A percentile compares a stretch with the other conserved stretches of the same genome.
phyloP scores from a whole-genome alignment of 2,329 filamentous ascomycete species.

The Monilinia fructicola region DNA sequence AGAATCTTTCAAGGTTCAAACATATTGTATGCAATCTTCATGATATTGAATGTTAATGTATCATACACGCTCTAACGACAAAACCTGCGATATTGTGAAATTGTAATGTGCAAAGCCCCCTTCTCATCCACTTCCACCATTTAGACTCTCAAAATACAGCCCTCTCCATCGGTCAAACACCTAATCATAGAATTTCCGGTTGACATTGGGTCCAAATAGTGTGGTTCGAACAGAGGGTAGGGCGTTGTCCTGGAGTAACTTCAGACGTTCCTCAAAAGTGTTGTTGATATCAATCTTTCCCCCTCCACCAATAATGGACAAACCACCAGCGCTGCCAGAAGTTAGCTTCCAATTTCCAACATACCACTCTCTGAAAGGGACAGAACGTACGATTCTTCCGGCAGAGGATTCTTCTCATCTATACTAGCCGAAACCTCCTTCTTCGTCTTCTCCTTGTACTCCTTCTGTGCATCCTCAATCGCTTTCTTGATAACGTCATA shows the following conservation, averaged over 20 bases:
- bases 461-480: slow-evolving; percentile 70
- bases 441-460: slow-evolving; percentile 78
- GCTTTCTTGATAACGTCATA: slow-evolving; percentile 74
- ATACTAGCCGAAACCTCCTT: slow-evolving; percentile 69
- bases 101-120: slow-evolving; percentile 23
- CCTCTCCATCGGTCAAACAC: slow-evolving; percentile 10
- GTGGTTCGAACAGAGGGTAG: slow-evolving; percentile 81
- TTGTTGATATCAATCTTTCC: slow-evolving; percentile 99
- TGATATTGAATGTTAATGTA: slow-evolving; percentile 30
- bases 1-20: slow-evolving; percentile 1
- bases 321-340: slow-evolving; percentile 71
- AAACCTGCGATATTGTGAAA: slow-evolving; percentile 29
- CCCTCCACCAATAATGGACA: slow-evolving; percentile 73
- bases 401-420: slow-evolving; percentile 75
- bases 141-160: slow-evolving; percentile 15
- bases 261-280: slow-evolving; percentile 89
- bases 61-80: slow-evolving; percentile 40
- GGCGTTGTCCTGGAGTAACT: slow-evolving; percentile 78
- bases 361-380: background rate
- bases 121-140: slow-evolving; percentile 12
- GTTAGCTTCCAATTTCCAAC: slow-evolving; percentile 21
- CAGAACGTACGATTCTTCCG: slow-evolving; percentile 77
- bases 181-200: slow-evolving; percentile 94
- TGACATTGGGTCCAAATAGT: slow-evolving; percentile 90
- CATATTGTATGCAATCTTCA: slow-evolving; percentile 15